Evolutionary conservation across 805 yeast species (phyloP).

Genomic region (Ogataea wickerhamii): DNA sequence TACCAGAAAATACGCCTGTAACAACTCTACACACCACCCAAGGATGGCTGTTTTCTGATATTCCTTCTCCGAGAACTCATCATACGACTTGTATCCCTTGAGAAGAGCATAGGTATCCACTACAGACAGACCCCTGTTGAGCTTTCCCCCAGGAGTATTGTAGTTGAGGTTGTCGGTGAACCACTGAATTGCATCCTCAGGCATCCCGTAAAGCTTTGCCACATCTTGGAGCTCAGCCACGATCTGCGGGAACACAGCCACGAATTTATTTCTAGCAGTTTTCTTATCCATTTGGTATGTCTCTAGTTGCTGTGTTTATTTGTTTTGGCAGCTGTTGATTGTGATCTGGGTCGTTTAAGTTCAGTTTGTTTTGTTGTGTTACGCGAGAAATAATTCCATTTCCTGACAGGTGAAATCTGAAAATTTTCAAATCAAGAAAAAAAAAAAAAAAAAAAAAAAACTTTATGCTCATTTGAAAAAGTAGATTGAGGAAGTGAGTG

Average conservation of each 20-base stretch:
- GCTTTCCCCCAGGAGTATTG: constrained; percentile 95
- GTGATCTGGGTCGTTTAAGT: no score
- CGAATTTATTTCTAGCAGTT: constrained; percentile 50
- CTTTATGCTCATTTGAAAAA: no score
- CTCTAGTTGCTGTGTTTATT: no score
- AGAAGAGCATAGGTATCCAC: constrained; percentile 86
- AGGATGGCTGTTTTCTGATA: constrained; percentile 81
- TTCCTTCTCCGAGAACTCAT: constrained; percentile 63
- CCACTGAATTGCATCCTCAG: constrained; percentile 85
- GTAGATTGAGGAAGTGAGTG: no score
- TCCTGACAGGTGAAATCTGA: constrained; percentile 1
- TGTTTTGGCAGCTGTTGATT: no score
- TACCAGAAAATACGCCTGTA: constrained; percentile 95
- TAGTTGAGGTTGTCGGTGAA: constrained; percentile 66
- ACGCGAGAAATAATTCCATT: no score
- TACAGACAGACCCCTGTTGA: constrained; percentile 94
- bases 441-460: constrained; percentile 3
- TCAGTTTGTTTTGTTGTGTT: no score
- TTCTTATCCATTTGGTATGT: constrained; percentile 39
- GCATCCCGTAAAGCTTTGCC: constrained; percentile 69
- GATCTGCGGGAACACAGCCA: constrained; percentile 67
- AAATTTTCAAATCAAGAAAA: constrained; percentile 4
- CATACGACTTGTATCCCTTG: constrained; percentile 53
- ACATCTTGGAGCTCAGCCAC: constrained; percentile 70
- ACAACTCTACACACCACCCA: constrained; percentile 93